Conservation (phyloP, 2,329 filamentous ascomycete genomes). For the Dactylonectria estremocensis region DNA sequence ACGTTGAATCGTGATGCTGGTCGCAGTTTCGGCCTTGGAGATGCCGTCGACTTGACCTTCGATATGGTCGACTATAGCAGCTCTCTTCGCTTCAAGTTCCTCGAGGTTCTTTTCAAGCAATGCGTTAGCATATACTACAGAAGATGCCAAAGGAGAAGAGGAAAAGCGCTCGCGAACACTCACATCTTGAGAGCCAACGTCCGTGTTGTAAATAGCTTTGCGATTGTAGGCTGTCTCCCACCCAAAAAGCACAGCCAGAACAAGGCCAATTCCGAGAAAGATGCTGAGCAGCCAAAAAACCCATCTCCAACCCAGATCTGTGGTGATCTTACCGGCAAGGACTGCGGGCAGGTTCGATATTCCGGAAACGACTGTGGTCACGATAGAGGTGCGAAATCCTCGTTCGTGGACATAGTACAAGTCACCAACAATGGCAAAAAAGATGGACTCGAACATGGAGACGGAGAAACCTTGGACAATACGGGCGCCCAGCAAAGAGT, state of each 20-base stretch:
- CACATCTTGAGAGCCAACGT: constrained; percentile 7
- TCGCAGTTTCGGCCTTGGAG: neutral
- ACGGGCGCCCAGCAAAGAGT: constrained; percentile 5
- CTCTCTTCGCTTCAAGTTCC: neutral
- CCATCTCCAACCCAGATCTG: constrained; percentile 9
- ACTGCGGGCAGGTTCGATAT: neutral
- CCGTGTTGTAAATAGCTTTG: neutral
- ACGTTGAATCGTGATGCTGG: neutral
- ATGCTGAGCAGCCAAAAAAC: constrained; percentile 4
- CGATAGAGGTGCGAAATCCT: neutral
- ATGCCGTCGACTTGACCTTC: constrained; percentile 1
- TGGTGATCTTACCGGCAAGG: constrained; percentile 1
- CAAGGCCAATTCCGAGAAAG: constrained; percentile 12
- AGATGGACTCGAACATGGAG: constrained; percentile 2
- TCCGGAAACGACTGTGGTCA: neutral
- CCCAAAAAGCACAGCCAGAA: neutral
- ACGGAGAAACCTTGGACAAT: constrained; percentile 5
- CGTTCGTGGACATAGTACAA: constrained; percentile 15
- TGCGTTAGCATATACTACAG: neutral
- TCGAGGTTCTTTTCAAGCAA: neutral
- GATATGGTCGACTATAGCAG: neutral
- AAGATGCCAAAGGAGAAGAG: neutral
- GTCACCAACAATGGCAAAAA: constrained; percentile 10
- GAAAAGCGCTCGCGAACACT: neutral
- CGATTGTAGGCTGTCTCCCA: constrained; percentile 15